Percentiles rank a stretch among this genome's conserved stretches.
These are phyloP conservation scores for Lipomyces spencermartinsiae DNA, from an alignment of 805 yeast species.

Conservation along the genomic window DNA sequence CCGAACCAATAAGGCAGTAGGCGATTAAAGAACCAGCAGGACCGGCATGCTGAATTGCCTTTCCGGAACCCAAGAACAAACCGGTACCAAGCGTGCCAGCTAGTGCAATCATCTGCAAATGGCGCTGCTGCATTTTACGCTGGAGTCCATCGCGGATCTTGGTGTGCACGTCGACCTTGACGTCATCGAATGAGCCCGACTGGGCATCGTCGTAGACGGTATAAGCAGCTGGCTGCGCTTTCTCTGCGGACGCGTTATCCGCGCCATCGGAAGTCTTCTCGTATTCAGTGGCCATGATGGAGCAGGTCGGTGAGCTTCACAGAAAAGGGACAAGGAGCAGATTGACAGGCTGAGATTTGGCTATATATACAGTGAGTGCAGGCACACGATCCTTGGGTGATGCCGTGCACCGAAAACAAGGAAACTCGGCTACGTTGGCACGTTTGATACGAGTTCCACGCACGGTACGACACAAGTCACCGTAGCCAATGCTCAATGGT, in stretches of 20 bases:
- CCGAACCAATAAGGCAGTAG: constrained; percentile 43
- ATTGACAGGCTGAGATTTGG: not conserved
- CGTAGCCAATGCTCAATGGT: not conserved
- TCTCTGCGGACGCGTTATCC: not conserved
- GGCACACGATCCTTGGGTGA: not conserved
- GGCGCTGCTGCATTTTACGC: constrained; percentile 66
- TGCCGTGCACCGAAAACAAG: not conserved
- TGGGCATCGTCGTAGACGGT: constrained; percentile 11
- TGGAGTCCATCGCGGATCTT: constrained; percentile 30
- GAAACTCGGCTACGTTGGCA: not conserved
- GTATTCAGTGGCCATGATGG: not conserved
- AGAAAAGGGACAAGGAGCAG: not conserved
- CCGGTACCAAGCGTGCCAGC: constrained; percentile 88
- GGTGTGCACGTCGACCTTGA: constrained; percentile 31
- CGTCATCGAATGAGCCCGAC: constrained; percentile 13
- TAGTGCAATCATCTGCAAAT: constrained; percentile 77
- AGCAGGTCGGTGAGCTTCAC: not conserved
- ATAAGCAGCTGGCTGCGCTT: not conserved
- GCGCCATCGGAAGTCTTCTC: constrained; percentile 4
- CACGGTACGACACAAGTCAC: not conserved
- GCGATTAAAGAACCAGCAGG: constrained; percentile 45
- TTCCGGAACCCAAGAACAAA: constrained; percentile 52
- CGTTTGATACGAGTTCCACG: not conserved
- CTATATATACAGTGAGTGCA: not conserved
- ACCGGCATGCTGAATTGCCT: constrained; percentile 41